These are phyloP conservation scores for Kwoniella europaea DNA, from an alignment of 768 basidiomycete genomes.

Conservation along the genomic window DNA sequence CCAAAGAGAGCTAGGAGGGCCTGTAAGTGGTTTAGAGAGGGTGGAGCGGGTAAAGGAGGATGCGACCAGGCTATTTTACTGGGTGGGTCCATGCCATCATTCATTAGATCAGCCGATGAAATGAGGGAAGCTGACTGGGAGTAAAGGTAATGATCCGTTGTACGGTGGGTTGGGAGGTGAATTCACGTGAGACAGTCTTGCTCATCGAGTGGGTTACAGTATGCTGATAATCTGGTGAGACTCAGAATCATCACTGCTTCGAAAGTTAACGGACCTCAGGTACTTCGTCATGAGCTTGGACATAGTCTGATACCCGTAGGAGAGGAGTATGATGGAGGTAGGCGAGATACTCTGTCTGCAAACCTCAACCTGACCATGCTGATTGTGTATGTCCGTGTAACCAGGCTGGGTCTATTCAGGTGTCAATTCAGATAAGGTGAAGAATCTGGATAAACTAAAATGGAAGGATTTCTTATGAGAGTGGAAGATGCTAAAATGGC, in stretches of 20 bases:
- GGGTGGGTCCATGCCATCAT: conserved; percentile 25
- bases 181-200: conserved; percentile 46
- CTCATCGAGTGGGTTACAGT: conserved; percentile 4
- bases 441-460: conserved; percentile 37
- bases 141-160: conserved; percentile 48
- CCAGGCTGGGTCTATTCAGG: conserved; percentile 52
- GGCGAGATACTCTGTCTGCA: conserved; percentile 5
- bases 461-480: conserved; percentile 45
- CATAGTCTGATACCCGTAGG: conserved; percentile 55
- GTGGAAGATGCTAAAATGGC: conserved; percentile 52
- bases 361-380: not conserved
- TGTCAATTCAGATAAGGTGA: conserved; percentile 41
- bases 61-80: conserved; percentile 56
- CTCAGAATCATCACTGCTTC: conserved; percentile 55
- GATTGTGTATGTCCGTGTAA: not conserved
- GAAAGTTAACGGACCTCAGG: conserved; percentile 52
- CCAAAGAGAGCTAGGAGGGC: conserved; percentile 46
- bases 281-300: conserved; percentile 55
- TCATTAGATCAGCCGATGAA: not conserved
- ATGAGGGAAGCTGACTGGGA: not conserved
- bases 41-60: conserved; percentile 32
- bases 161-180: conserved; percentile 57
- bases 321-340: conserved; percentile 57
- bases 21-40: conserved; percentile 44
- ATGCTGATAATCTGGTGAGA: no score